Evolutionary conservation across 257 asterid genomes (phyloP).

Genomic region (Solanum boliviense): DNA sequence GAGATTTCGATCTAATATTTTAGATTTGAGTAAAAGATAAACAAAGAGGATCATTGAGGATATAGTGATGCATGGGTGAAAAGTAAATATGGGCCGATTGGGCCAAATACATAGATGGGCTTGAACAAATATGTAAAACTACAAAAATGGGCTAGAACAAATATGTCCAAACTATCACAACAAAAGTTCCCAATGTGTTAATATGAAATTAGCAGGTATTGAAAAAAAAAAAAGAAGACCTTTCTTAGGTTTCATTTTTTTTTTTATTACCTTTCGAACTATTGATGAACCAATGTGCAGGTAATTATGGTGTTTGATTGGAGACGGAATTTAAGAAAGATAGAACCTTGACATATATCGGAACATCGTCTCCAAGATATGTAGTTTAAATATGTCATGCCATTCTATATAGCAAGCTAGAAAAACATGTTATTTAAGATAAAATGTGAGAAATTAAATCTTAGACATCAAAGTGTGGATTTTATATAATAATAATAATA

Average conservation of each 20-base stretch:
- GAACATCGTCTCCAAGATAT: background rate
- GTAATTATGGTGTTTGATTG: background rate
- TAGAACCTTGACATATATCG: background rate
- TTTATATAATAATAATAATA: background rate
- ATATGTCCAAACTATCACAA: background rate
- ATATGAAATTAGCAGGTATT: background rate
- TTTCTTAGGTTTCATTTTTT: background rate
- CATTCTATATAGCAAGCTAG: background rate
- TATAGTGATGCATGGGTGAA: background rate
- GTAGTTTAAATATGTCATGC: background rate
- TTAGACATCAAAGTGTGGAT: background rate
- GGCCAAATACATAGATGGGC: background rate
- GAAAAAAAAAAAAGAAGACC: background rate
- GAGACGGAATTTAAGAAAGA: background rate
- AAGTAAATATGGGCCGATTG: background rate
- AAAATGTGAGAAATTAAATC: background rate
- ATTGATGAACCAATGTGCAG: background rate
- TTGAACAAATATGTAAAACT: background rate
- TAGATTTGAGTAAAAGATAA: background rate
- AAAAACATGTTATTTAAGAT: background rate
- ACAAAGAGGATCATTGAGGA: background rate
- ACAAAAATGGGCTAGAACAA: background rate
- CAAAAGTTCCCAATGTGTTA: background rate
- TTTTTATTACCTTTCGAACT: background rate
- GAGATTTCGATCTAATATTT: background rate